Evolutionary conservation across 2,329 filamentous ascomycete species (phyloP), one percentile per base, ranked within the genome.

Genomic region (Aspergillus ibericus): DNA sequence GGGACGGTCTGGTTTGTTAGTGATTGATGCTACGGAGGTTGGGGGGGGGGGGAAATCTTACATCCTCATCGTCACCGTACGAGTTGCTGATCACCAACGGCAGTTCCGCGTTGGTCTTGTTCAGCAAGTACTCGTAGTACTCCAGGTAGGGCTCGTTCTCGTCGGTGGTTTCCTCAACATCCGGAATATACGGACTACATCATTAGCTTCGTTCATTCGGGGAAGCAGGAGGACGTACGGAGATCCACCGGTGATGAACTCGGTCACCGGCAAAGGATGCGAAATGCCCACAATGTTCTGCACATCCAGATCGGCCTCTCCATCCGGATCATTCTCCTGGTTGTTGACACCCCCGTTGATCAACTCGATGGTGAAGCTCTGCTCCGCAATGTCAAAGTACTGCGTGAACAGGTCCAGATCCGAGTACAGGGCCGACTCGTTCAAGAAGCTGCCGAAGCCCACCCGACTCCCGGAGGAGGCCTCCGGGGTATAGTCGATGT

Each of bases 91-190:
- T 82, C 10, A 86, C 83, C 51, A 85, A 82, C 0, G 88, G 87
- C 1, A 90, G 77, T 10, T 77, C 69, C 0, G 72, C 66, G 53
- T 82, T 72, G 18, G 73, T 66, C 59, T 82, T 80, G 1, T 74
- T 71, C 1, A 88, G 79, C 3, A 89, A 70, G 70, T 85, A 84
- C 56, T 83, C 80, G 7, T 89, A 77, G 77, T 84, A 89, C 12
- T 80, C 80, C 1, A 89, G 77, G 70, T 89, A 90, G 0, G 87
- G 87, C 75, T 91, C 88, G 70, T 90, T 91, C 63, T 79, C 81
- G 70, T 87, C 46, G 32, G 64, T 66, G 8, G 61, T 61, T 34
- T 64, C 72, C 18, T 79, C 70, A 48, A 75, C 75, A 40, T 84
- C 79, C 0, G 84, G 79, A 12, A 78, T 73, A 66, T 82, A 83